phyloP scores from a whole-genome alignment of 129 eudicot genomes.

The Chrysanthemum makinoi region DNA sequence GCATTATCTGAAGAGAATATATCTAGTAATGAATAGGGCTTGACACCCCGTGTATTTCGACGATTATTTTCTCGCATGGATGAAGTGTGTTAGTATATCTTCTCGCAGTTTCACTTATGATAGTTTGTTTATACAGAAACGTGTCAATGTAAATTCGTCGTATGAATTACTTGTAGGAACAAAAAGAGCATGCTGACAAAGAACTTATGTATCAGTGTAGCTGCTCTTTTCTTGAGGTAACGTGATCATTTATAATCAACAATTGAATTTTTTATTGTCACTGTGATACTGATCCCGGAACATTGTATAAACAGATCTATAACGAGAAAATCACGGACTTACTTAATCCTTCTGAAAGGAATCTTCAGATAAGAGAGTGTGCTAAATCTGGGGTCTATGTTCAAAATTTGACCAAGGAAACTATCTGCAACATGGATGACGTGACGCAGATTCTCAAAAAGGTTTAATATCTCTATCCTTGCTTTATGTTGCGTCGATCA shows the following conservation, averaged over 20 bases:
- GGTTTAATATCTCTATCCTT: constrained; percentile 36
- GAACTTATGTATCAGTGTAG: constrained; percentile 87
- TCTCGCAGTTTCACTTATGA: not conserved
- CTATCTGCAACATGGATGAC: constrained; percentile 67
- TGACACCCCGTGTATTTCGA: constrained; percentile 81
- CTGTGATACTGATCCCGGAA: constrained; percentile 13
- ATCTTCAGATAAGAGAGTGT: constrained; percentile 91
- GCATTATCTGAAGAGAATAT: constrained; percentile 61
- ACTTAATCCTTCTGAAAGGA: constrained; percentile 76
- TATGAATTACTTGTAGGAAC: constrained; percentile 50
- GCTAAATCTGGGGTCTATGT: constrained; percentile 86
- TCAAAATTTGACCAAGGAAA: constrained; percentile 77
- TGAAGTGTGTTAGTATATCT: constrained; percentile 47
- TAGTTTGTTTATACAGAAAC: not conserved
- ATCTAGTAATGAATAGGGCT: constrained; percentile 44
- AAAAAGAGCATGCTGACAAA: constrained; percentile 65
- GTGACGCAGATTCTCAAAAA: constrained; percentile 72
- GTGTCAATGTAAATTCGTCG: not conserved
- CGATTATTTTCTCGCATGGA: constrained; percentile 63
- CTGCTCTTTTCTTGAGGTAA: constrained; percentile 96
- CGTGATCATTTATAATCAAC: constrained; percentile 1
- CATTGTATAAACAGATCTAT: constrained; percentile 58
- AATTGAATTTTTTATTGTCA: not conserved
- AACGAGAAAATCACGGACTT: constrained; percentile 94
- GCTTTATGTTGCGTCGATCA: not conserved